Base-by-base conservation (phyloP, 306 rosid species). In the Rubus parviflorus region DNA sequence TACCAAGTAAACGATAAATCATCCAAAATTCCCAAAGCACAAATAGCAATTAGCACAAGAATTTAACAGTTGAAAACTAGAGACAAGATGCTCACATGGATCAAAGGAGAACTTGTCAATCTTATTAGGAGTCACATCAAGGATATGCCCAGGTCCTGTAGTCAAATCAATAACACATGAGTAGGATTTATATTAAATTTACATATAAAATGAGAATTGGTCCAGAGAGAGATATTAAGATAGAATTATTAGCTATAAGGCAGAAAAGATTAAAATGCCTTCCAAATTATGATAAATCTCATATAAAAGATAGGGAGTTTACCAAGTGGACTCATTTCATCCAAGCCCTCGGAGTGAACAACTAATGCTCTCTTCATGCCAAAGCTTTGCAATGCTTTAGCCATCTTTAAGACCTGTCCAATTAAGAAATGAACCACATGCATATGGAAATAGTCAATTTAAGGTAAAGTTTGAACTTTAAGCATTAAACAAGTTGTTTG, bases 261-360 rank as follows among this genome's bases (percentile, higher is more conserved):
- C 68, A 17, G 15, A 49, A 12, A 35, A 75, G 48, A 52, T 10
- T 49, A 77, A 20, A 9, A 46, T 30, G 35, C 35, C 41, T 71
- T 72, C 74, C 47, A 46, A 73, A 77, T 49, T 71, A 73, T 48
- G 5, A 4, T 58, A 40, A 46, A 22, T 77, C n/a, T 75, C 75
- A 23, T 38, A 46, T 13, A 49, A 61, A 63, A 74, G 73, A 79
- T 42, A 62, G 62, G 75, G 25, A 58, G 75, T 81, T 83, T 87
- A 91, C 99, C 98, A 67, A 95, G 94, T 14, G 99, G 99, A 80
- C 97, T 92, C 87, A 95, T 95, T 86, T 95, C 99, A 73, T 95
- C 99, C 81, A 95, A 85, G 70, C 99, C 98, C 81, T 90, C 93
- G 2, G 96, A 95, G 84, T 95, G 99, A 79, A 95, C 99, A 75